phyloP scores from a whole-genome alignment of 148 eudicot species.

The Oxyria digyna region DNA sequence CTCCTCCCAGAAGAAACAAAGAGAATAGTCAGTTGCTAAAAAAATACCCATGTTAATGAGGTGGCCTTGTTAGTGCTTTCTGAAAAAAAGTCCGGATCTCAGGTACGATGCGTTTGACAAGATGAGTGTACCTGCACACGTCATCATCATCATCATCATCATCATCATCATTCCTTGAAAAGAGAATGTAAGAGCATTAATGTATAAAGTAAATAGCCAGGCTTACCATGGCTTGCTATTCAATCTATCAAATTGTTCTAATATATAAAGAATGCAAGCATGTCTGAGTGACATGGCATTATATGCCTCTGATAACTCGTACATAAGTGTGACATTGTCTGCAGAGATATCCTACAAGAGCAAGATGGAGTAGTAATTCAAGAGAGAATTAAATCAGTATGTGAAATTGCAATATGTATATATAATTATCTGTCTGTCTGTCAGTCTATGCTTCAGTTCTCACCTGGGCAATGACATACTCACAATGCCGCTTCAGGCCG shows the following conservation, averaged over 20 bases:
- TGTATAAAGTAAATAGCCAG: conserved; percentile 3
- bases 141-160: conserved; percentile 9
- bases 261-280: conserved; percentile 57
- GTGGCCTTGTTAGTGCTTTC: conserved; percentile 31
- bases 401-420: conserved; percentile 16
- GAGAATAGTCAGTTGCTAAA: conserved; percentile 3
- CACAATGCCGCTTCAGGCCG: conserved; percentile 86
- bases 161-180: background rate
- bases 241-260: conserved; percentile 66
- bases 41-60: conserved; percentile 12
- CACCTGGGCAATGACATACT: conserved; percentile 77
- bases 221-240: conserved; percentile 53
- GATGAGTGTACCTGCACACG: conserved; percentile 37
- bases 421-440: conserved; percentile 78
- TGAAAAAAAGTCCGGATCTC: conserved; percentile 58
- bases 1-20: no score
- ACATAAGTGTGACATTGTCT: conserved; percentile 66
- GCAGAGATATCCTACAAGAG: conserved; percentile 39
- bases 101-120: conserved; percentile 58
- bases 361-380: conserved; percentile 18
- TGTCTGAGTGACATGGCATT: conserved; percentile 62
- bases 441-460: conserved; percentile 6
- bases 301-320: conserved; percentile 72
- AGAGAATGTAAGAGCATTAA: background rate
- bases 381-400: background rate